Percentiles rank a stretch among this genome's conserved stretches.
Conservation (phyloP, 2,329 filamentous ascomycete species). For the Alternaria dauci region DNA sequence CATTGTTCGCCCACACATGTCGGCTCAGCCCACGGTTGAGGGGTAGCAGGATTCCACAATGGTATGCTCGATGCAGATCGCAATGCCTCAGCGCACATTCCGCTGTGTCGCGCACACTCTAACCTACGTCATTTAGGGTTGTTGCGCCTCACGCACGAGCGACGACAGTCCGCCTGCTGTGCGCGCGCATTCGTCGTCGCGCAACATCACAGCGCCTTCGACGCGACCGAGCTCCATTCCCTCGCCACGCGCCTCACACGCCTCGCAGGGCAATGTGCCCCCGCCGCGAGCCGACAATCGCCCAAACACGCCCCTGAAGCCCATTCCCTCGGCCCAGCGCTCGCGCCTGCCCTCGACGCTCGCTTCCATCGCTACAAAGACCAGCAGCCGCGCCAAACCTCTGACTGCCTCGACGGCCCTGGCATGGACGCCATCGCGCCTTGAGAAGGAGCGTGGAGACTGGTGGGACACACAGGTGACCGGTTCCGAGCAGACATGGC, state of each 20-base stretch:
- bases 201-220: slow-evolving; percentile 41
- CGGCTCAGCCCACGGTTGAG: slow-evolving; percentile 14
- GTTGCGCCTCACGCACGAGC: slow-evolving; percentile 30
- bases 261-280: slow-evolving; percentile 20
- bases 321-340: slow-evolving; percentile 36
- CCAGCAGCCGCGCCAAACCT: slow-evolving; percentile 30
- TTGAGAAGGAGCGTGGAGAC: slow-evolving; percentile 76
- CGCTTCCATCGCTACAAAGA: slow-evolving; percentile 28
- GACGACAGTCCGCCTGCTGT: slow-evolving; percentile 12
- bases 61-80: slow-evolving; percentile 17
- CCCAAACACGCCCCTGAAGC: slow-evolving; percentile 39
- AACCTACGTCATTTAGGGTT: slow-evolving; percentile 26
- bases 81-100: background rate
- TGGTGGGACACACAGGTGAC: slow-evolving; percentile 93
- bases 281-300: slow-evolving; percentile 21
- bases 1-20: slow-evolving; percentile 12
- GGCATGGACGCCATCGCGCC: slow-evolving; percentile 64
- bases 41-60: slow-evolving; percentile 23
- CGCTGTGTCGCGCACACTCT: slow-evolving; percentile 5
- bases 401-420: slow-evolving; percentile 30
- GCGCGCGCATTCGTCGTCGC: slow-evolving; percentile 33
- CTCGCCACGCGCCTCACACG: slow-evolving; percentile 34
- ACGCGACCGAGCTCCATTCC: slow-evolving; percentile 27
- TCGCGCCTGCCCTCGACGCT: slow-evolving; percentile 42
- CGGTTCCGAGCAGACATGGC: slow-evolving; percentile 81